Base-by-base conservation (phyloP, 495 filamentous ascomycete genomes). In the Jackrogersella minutella region DNA sequence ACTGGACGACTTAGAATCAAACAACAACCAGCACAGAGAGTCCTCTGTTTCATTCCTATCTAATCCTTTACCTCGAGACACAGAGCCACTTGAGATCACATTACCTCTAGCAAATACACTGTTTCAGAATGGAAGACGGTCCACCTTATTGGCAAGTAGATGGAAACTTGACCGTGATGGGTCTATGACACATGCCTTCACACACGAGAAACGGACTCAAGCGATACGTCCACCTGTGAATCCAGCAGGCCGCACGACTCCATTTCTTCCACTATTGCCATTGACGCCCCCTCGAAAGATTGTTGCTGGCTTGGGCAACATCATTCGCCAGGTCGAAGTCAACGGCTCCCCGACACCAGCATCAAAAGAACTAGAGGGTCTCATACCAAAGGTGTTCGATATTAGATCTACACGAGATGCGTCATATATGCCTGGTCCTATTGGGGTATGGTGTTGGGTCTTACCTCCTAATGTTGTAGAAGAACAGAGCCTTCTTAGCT, bases 361-460 rank as follows among this genome's bases (percentile, higher is more conserved):
- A 37, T 94, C 91, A 1, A 78, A 82, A 22, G 91, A 96, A 73
- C 76, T 97, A 14, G 92, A 97, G 66, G 74, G 73, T 21, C 76
- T 83, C 13, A 85, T 96, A 30, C 83, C 86, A 1, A 77, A 74
- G 3, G 84, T 91, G 36, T 86, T 93, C 37, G 71, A 78, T 21
- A 73, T 80, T 47, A 74, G 73, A 24, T 61, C 67, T 28, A 49
- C 65, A 24, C 26, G 26, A 3, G 30, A 54, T 33, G 40, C 16
- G 13, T 50, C 14, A 39, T 39, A 63, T 69, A 22, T 78, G 76
- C 49, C 79, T 73, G 63, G 76, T 2, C 73, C 85, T 30, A 81
- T 91, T 2, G 82, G 82, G 6, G 88, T 95, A 2, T 96, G 92
- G 93, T 93, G 92, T 13, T 78, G 94, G 51, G 82, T 94, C 3